phyloP scores from a whole-genome alignment of 1,139 yeast species.

The Petasospora rhodanensis region DNA sequence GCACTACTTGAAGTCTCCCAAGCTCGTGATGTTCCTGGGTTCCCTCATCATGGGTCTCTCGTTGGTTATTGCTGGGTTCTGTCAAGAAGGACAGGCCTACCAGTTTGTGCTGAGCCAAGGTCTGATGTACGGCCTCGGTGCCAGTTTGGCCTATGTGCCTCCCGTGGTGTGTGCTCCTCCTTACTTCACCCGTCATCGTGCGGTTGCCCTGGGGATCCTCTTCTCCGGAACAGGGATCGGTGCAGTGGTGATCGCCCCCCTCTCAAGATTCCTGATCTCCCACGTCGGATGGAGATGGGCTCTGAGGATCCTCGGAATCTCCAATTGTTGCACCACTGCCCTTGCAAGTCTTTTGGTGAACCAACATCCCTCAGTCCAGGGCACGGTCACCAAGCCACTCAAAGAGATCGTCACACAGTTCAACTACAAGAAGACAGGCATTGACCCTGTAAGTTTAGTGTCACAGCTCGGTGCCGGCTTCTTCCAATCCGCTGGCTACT shows the following conservation, averaged over 20 bases:
- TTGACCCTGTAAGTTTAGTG: constrained; percentile 24
- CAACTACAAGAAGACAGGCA: constrained; percentile 20
- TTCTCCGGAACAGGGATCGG: constrained; percentile 43
- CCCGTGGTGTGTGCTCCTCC: constrained; percentile 41
- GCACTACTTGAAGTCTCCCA: constrained; percentile 23
- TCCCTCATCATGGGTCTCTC: constrained; percentile 30
- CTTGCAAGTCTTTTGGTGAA: constrained; percentile 26
- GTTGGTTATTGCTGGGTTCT: constrained; percentile 28
- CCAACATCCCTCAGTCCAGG: constrained; percentile 20
- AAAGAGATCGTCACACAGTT: constrained; percentile 10
- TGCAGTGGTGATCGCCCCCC: constrained; percentile 36
- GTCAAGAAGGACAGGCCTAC: constrained; percentile 20
- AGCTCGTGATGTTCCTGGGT: constrained; percentile 29
- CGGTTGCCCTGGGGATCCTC: constrained; percentile 39
- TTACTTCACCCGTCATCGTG: constrained; percentile 35
- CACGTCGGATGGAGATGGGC: constrained; percentile 38
- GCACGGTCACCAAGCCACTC: constrained; percentile 6
- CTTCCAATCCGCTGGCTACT: constrained; percentile 39
- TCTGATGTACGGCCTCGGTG: constrained; percentile 35
- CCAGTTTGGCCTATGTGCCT: constrained; percentile 35
- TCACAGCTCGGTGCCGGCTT: constrained; percentile 33
- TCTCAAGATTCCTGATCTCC: constrained; percentile 30
- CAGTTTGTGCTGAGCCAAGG: constrained; percentile 39
- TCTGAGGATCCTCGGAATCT: constrained; percentile 33
- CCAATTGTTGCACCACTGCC: constrained; percentile 23